Base-by-base conservation (phyloP, 2,329 filamentous ascomycete species). In the Botrytis medusae region DNA sequence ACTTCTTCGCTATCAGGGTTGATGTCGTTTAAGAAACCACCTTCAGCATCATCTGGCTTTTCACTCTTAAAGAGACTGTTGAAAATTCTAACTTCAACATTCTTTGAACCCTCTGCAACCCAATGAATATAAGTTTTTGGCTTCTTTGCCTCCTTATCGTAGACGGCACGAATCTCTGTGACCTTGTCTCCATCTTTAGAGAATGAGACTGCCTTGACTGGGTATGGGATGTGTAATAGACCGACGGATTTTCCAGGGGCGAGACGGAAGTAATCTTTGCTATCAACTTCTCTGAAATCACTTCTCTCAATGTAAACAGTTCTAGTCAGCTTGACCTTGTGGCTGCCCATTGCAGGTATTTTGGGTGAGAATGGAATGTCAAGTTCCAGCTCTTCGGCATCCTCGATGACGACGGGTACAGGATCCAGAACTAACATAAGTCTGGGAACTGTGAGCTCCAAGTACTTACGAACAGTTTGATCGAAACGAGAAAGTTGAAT, bases 401-500 rank as follows among this genome's bases (percentile, higher is more conserved):
- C 92, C 77, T 96, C 92, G 74, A 98, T 94, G 44, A 93, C 85
- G 20, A 98, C 90, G 48, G 90, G 91, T 63, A 98, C 85, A 0
- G 95, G 95, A 77, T 98, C 94, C 32, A 97, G 87, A 2, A 98
- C 89, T 44, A 98, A 87, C 92, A 97, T 96, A 20, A 98, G 87
- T 40, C 95, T 91, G 2, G 95, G 95, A 0, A 97, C 94, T 0
- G 93, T 94, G 67, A 89, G 89, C 82, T 98, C 95, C 22, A 98
- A 90, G 81, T 97, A 97, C 76, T 90, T 90, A 34, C 95, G 90
- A 74, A 98, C 90, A 0, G 90, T 91, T 80, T 95, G 90, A 79
- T 98, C 95, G 75, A 98, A 94, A n/a, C 92, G 90, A 73, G 87
- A 84, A 64, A 93, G 91, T 81, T 95, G 90, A 78, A 97, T 97